phyloP scores from a whole-genome alignment of 208 protist species.

The Acanthamoeba healyi region DNA sequence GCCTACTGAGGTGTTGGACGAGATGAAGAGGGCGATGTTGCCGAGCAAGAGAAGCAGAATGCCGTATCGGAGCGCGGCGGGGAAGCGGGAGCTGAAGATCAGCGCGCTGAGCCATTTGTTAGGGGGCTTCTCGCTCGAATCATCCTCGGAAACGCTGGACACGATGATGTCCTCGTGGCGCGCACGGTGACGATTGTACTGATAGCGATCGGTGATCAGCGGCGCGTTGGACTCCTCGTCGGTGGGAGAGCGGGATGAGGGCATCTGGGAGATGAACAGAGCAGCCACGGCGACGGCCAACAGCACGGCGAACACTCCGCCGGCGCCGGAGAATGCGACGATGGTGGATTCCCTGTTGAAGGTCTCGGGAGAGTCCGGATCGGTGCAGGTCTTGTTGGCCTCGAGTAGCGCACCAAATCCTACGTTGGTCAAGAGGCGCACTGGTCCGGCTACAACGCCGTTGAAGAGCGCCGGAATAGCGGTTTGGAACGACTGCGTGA shows the following conservation, averaged over 20 bases:
- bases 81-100: slow-evolving; percentile 1
- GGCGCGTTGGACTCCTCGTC: background rate
- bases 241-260: background rate
- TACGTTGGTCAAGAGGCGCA: background rate
- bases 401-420: background rate
- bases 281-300: background rate
- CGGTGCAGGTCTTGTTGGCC: background rate
- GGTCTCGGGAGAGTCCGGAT: background rate
- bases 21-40: slow-evolving; percentile 89
- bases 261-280: background rate
- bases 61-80: slow-evolving; percentile 66
- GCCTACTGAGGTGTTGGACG: slow-evolving; percentile 87
- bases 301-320: slow-evolving; percentile 13
- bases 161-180: background rate
- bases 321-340: slow-evolving; percentile 1
- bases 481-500: slow-evolving; percentile 38
- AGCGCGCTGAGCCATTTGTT: slow-evolving; percentile 56
- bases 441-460: slow-evolving; percentile 25
- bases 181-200: background rate
- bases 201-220: background rate
- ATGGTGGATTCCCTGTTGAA: background rate
- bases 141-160: background rate
- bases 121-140: background rate
- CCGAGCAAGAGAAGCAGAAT: slow-evolving; percentile 82
- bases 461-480: slow-evolving; percentile 75